Base-by-base conservation (phyloP, 2,329 filamentous ascomycete genomes). In the Geosmithia putterillii region DNA sequence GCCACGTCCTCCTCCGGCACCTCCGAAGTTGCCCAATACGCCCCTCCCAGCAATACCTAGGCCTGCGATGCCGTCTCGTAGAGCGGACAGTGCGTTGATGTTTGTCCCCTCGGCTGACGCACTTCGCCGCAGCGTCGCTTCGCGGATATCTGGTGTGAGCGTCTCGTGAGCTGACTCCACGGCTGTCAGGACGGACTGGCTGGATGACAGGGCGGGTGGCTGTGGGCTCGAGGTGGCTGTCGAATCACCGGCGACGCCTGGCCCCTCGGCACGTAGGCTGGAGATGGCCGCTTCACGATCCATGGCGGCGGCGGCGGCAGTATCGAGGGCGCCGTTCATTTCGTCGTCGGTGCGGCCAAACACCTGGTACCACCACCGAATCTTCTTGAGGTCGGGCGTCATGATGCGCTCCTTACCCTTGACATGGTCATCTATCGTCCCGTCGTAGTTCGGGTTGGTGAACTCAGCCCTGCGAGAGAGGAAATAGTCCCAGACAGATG, bases 401-500 rank as follows among this genome's bases (percentile, higher is more conserved):
- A 98, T 72, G 7, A 98, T 74, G 4, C 88, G 75, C 57, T 95
- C 89, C 46, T 81, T 80, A 4, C 86, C 87, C 44, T 84, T 79
- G 45, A 82, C 70, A 38, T 84, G 79, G 54, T 95, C 88, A 48
- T 95, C 84, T 32, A 89, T 69, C 1, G 76, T 70, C 7, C 69
- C 57, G 44, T 94, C 82, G 56, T 90, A 98, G 25, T 82, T 73
- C 0, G 80, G 74, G 54, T 96, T 96, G 34, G 79, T 68, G 54
- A 96, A 98, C 54, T 95, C 85, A 18, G 76, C 69, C 50, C 76
- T 80, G 10, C 89, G 78, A 38, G 83, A 79, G 7, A 96, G 67
- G 61, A 98, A 96, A 58, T 96, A 95, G 51, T 92, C 84, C 92
- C 92, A 98, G 1, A 95, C 92, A 19, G 86, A 94, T 3, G 83